Evolutionary conservation across 768 basidiomycete genomes (phyloP).

Genomic region (Amyloporia xantha): DNA sequence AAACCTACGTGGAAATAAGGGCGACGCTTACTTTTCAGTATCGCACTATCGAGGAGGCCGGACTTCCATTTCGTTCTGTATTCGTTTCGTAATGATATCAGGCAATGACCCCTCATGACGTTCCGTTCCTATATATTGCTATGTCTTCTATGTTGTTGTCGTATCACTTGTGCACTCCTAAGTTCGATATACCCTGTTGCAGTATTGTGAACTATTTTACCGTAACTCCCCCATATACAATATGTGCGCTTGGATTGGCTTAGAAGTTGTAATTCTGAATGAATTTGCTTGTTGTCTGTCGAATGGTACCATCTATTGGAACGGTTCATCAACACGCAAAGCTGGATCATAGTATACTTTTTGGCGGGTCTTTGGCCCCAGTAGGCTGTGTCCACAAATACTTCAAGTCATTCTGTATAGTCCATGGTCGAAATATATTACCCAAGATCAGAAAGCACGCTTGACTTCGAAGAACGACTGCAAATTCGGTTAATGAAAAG

Average conservation of each 20-base stretch:
- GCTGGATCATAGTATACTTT: too few relatives aligned
- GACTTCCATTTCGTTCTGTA: slow-evolving; percentile 1
- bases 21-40: background rate
- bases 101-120: slow-evolving; percentile 14
- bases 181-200: slow-evolving; percentile 16
- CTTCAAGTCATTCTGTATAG: too few relatives aligned
- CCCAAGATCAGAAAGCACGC: slow-evolving; percentile 65
- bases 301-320: too few relatives aligned
- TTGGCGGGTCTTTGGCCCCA: too few relatives aligned
- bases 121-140: slow-evolving; percentile 12
- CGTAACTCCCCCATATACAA: too few relatives aligned
- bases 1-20: slow-evolving; percentile 56
- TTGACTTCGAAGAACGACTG: slow-evolving; percentile 90
- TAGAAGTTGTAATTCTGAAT: too few relatives aligned
- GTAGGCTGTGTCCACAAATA: too few relatives aligned
- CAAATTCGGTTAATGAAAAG: too few relatives aligned
- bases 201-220: background rate
- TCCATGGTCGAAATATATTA: too few relatives aligned
- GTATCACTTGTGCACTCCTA: slow-evolving; percentile 10
- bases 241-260: too few relatives aligned
- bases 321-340: too few relatives aligned
- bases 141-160: slow-evolving; percentile 7
- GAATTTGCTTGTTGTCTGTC: too few relatives aligned
- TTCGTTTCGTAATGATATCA: slow-evolving; percentile 4
- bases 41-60: background rate